Evolutionary conservation across 371 early-diverging fungal genomes (phyloP).

Genomic region (Capillidium heterosporum): DNA sequence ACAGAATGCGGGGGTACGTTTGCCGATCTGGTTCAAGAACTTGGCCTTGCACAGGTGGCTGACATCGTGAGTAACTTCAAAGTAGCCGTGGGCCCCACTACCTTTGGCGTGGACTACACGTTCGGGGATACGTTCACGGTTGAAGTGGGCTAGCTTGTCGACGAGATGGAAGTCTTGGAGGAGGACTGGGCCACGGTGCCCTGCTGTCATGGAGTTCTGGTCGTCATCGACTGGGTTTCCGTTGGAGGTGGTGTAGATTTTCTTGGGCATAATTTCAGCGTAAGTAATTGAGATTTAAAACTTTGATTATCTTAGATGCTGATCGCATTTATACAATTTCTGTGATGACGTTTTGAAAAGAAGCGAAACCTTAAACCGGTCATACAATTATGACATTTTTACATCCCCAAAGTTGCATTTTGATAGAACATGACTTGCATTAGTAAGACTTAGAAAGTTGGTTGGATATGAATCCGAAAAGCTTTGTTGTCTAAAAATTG

Average conservation of each 20-base stretch:
- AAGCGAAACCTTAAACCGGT: too few relatives aligned
- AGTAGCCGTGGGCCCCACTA: conserved; percentile 63
- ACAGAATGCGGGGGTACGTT: conserved; percentile 54
- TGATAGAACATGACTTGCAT: too few relatives aligned
- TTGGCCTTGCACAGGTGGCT: conserved; percentile 49
- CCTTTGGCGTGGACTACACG: conserved; percentile 75
- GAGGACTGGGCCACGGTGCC: conserved; percentile 27
- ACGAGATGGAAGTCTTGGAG: conserved; percentile 56
- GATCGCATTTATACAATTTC: too few relatives aligned
- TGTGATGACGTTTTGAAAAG: too few relatives aligned
- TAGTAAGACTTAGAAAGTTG: too few relatives aligned
- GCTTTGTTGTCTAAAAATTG: too few relatives aligned
- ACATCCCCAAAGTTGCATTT: too few relatives aligned
- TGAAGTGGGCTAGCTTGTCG: conserved; percentile 70
- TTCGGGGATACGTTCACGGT: conserved; percentile 66
- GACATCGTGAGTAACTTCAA: conserved; percentile 61
- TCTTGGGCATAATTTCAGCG: not conserved
- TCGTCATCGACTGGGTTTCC: conserved; percentile 44
- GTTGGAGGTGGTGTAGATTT: conserved; percentile 19
- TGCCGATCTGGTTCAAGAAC: conserved; percentile 50
- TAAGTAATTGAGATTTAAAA: too few relatives aligned
- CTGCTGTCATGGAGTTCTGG: conserved; percentile 37
- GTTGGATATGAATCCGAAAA: too few relatives aligned
- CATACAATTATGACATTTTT: too few relatives aligned
- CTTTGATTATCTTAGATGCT: too few relatives aligned